Evolutionary conservation across 2,329 filamentous ascomycete genomes (phyloP), one percentile per base, ranked within the genome.

Genomic region (Geosmithia flava): DNA sequence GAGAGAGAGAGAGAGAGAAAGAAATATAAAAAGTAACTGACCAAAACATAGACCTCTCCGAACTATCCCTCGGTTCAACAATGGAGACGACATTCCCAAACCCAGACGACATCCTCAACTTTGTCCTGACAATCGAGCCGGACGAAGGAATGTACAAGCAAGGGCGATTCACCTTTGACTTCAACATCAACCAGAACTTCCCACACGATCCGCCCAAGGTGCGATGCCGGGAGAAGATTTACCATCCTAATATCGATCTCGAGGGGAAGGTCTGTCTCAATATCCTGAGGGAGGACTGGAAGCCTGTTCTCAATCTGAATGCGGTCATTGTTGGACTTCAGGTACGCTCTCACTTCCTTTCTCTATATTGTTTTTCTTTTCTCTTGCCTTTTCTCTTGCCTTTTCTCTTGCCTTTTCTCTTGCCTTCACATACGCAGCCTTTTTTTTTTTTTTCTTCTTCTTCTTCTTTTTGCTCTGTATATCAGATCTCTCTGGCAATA

Each of bases 181-280:
- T 98, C 68, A 78, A 80, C 53, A 95, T 98, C 70, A 89, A 87
- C 67, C 86, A 91, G 62, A 93, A 86, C 70, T 98, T 95, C 68
- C 93, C 93, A 1, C 93, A 97, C 69, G 90, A 97, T 64, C 90
- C 93, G 53, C 93, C 93, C 19, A 97, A 97, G 69, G 93, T 98
- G 57, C 93, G 87, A 61, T 97, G 93, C 70, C 85, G 83, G 56
- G 87, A 98, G 69, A 97, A 95, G 75, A 97, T 98, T 59, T 98
- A 98, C 70, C 93, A 98, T 64, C 93, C 93, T 6, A 98, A 98
- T 67, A 98, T 98, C 63, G 93, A 98, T 61, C 76, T 95, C 41
- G 88, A 97, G 64, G 93, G 93, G 57, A 98, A 98, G 63, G 90
- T 98, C 53, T 98, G 93, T 71, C 70, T 98, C 60, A 98, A 98